These are phyloP conservation scores for Sicyos edulis DNA, from an alignment of 306 rosid genomes.

Conservation along the genomic window DNA sequence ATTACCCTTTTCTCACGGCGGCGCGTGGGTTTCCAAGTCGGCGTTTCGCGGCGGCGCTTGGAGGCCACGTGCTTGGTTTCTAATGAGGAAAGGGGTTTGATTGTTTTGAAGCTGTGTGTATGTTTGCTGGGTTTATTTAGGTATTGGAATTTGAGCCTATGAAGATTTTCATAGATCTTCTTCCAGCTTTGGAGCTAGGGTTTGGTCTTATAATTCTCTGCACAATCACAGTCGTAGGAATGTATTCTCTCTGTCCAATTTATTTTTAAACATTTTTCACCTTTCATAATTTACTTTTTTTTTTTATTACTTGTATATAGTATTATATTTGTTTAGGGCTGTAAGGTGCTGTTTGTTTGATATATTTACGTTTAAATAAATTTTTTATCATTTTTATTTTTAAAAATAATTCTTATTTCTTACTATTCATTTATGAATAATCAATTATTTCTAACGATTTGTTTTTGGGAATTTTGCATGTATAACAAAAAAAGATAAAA, in stretches of 20 bases:
- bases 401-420: too few relatives aligned
- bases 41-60: conserved; percentile 4
- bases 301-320: too few relatives aligned
- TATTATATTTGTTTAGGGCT: too few relatives aligned
- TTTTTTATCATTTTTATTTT: too few relatives aligned
- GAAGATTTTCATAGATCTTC: conserved; percentile 11
- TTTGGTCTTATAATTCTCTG: not conserved
- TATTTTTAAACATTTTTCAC: not conserved
- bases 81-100: not conserved
- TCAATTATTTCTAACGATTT: too few relatives aligned
- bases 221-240: not conserved
- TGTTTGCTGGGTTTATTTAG: not conserved
- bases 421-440: too few relatives aligned
- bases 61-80: not conserved
- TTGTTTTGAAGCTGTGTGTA: not conserved
- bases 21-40: not conserved
- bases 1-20: not conserved
- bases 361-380: too few relatives aligned
- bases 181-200: conserved; percentile 16
- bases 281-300: too few relatives aligned
- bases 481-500: too few relatives aligned
- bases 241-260: not conserved
- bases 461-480: too few relatives aligned
- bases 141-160: conserved; percentile 6
- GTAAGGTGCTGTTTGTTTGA: too few relatives aligned